These are phyloP conservation scores for Cryptosporidium andersoni DNA, from an alignment of 169 alveolate species.

Conservation along the genomic window DNA sequence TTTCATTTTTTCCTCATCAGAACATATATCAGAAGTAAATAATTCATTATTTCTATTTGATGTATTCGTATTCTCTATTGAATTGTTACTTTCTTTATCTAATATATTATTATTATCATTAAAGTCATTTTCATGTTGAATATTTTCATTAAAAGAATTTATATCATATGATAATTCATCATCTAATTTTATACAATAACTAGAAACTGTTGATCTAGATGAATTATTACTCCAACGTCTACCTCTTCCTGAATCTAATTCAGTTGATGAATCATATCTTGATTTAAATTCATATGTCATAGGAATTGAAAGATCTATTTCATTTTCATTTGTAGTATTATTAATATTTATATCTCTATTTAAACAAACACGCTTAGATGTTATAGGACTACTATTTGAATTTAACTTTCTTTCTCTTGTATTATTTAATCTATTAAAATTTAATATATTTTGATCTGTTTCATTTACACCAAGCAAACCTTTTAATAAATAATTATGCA, in stretches of 20 bases:
- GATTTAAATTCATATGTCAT: not conserved
- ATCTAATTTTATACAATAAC: not conserved
- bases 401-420: not conserved
- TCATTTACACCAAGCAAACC: constrained; percentile 41
- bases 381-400: not conserved
- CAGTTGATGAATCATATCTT: constrained; percentile 8
- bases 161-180: not conserved
- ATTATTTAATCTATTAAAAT: not conserved
- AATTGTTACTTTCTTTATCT: not conserved
- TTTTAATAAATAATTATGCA: constrained; percentile 40
- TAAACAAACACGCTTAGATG: not conserved
- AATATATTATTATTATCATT: not conserved
- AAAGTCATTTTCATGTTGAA: not conserved
- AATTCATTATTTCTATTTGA: constrained; percentile 22
- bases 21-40: constrained; percentile 2
- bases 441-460: not conserved
- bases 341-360: not conserved
- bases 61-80: constrained; percentile 2
- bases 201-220: constrained; percentile 49
- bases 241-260: constrained; percentile 62
- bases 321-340: not conserved
- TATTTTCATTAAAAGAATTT: not conserved
- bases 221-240: constrained; percentile 70
- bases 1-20: constrained; percentile 64
- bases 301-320: not conserved